Evolutionary conservation across 1,139 yeast species (phyloP).

Genomic region (Oligophagozyma castellii): DNA sequence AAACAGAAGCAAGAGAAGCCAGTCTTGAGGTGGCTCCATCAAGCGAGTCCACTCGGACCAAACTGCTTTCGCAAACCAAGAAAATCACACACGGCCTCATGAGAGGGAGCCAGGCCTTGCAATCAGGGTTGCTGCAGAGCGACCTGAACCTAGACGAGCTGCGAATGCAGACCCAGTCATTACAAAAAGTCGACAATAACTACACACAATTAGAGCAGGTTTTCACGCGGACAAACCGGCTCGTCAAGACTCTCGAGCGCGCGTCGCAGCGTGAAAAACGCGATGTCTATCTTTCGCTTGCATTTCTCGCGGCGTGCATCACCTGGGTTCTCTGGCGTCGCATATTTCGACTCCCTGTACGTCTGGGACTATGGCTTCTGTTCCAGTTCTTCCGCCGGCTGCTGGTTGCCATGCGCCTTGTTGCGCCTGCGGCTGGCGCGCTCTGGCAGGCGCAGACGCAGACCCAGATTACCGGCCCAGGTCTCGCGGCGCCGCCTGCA

Average conservation of each 20-base stretch:
- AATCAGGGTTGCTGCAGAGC: conserved; percentile 43
- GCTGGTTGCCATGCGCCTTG: conserved; percentile 20
- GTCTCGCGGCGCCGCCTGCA: too few relatives aligned
- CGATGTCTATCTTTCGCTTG: conserved; percentile 38
- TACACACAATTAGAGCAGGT: conserved; percentile 34
- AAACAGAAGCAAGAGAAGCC: too few relatives aligned
- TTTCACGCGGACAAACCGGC: conserved; percentile 35
- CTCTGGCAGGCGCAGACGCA: neutral
- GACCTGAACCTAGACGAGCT: conserved; percentile 46
- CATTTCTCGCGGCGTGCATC: conserved; percentile 36
- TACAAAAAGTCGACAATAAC: conserved; percentile 33
- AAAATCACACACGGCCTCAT: conserved; percentile 25
- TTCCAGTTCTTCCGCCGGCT: conserved; percentile 30
- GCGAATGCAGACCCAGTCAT: conserved; percentile 40
- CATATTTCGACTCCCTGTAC: conserved; percentile 36
- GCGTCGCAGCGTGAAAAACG: conserved; percentile 43
- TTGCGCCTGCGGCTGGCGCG: conserved; percentile 2
- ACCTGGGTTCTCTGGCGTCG: conserved; percentile 47
- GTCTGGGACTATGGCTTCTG: conserved; percentile 35
- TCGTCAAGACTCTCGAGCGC: conserved; percentile 35
- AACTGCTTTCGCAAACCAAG: conserved; percentile 24
- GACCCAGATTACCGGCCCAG: too few relatives aligned
- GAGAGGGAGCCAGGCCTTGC: conserved; percentile 31
- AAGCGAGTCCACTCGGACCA: conserved; percentile 21
- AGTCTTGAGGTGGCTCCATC: conserved; percentile 1